Percentiles rank a stretch among this genome's conserved stretches.
These are phyloP conservation scores for Sphaerulina populicola DNA, from an alignment of 2,329 filamentous ascomycete species.

Conservation along the genomic window DNA sequence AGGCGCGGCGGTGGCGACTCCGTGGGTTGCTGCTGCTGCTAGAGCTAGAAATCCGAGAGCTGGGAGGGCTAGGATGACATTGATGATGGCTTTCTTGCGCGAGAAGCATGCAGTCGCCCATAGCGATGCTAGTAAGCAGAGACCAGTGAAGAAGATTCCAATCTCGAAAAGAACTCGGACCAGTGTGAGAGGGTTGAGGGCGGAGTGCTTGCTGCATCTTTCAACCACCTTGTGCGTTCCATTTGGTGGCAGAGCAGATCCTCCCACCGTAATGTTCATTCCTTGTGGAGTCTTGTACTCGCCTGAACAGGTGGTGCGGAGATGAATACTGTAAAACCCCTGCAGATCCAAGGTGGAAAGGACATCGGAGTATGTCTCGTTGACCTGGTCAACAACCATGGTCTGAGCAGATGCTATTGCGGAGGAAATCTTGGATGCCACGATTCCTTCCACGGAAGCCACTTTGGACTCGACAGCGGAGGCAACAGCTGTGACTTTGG, in stretches of 20 bases:
- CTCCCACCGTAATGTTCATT: conserved; percentile 37
- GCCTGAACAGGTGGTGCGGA: conserved; percentile 52
- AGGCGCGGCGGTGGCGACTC: conserved; percentile 48
- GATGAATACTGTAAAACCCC: conserved; percentile 54
- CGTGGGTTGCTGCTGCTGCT: conserved; percentile 67
- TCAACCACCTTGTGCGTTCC: conserved; percentile 45
- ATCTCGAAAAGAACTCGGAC: conserved; percentile 54
- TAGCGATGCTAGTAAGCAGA: conserved; percentile 42
- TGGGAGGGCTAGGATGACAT: conserved; percentile 43
- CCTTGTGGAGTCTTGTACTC: conserved; percentile 36
- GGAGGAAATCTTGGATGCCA: conserved; percentile 18
- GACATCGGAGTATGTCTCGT: conserved; percentile 34
- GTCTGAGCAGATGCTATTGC: conserved; percentile 32
- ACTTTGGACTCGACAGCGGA: conserved; percentile 18
- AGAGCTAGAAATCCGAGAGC: conserved; percentile 55
- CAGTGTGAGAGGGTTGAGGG: conserved; percentile 48
- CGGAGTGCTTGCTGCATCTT: conserved; percentile 46
- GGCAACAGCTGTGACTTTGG: conserved; percentile 18
- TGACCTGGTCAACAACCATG: conserved; percentile 37
- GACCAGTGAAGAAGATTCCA: conserved; percentile 45
- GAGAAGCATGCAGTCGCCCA: conserved; percentile 36
- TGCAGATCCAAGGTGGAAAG: conserved; percentile 45
- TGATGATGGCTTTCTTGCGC: conserved; percentile 40
- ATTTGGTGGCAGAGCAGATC: conserved; percentile 19
- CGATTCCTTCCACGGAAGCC: conserved; percentile 16